Conservation (phyloP, 257 asterid species). For the Rhazya stricta region DNA sequence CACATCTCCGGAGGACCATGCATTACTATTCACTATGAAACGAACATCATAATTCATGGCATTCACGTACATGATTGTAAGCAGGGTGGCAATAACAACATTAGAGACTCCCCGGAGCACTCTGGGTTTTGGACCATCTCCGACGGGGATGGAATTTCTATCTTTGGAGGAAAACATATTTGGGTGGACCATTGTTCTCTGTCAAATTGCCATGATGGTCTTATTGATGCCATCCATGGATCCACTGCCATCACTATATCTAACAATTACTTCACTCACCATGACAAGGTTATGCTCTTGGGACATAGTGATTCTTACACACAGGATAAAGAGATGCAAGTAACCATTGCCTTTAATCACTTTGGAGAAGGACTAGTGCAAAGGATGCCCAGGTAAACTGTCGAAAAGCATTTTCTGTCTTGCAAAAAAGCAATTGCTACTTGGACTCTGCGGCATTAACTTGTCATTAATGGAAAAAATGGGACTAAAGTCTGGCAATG, state of each 20-base stretch:
- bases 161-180: constrained; percentile 42
- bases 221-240: constrained; percentile 73
- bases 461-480: background rate
- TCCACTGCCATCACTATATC: constrained; percentile 74
- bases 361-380: constrained; percentile 86
- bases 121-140: constrained; percentile 57
- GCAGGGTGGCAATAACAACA: constrained; percentile 41
- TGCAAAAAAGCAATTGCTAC: no score
- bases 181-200: constrained; percentile 82
- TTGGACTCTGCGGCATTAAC: background rate
- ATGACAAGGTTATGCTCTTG: constrained; percentile 75
- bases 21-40: constrained; percentile 49
- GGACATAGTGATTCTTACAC: constrained; percentile 59
- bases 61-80: constrained; percentile 65
- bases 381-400: constrained; percentile 78
- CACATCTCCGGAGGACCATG: constrained; percentile 72
- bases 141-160: constrained; percentile 69
- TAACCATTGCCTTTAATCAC: constrained; percentile 75
- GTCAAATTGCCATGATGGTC: constrained; percentile 65
- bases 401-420: no score
- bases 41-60: constrained; percentile 65
- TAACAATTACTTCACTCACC: constrained; percentile 69
- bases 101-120: constrained; percentile 61
- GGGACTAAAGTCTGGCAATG: background rate
- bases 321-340: constrained; percentile 65